phyloP scores from a whole-genome alignment of 2,329 filamentous ascomycete species.

The Monilinia aucupariae region DNA sequence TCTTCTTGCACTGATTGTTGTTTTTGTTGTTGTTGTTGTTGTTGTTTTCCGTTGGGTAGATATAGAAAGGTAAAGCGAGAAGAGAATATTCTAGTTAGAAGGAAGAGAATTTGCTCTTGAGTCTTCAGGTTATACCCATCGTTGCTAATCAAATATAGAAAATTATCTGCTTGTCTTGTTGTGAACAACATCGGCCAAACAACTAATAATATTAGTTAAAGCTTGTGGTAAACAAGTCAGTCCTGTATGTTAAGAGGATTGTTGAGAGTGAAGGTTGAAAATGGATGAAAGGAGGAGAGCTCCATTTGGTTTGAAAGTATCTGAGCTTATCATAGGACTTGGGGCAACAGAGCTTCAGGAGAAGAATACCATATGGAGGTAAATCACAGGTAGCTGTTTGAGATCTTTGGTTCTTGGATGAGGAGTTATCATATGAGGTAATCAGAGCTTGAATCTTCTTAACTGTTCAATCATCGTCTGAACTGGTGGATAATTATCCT shows the following conservation, averaged over 20 bases:
- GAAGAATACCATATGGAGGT: neutral
- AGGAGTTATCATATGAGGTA: neutral
- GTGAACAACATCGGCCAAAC: neutral
- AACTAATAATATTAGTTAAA: neutral
- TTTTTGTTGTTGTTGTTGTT: neutral
- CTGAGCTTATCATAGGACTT: neutral
- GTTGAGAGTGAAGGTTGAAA: neutral
- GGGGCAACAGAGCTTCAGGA: neutral
- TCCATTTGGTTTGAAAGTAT: neutral
- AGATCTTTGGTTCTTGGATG: neutral
- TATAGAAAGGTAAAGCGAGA: neutral
- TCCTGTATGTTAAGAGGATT: neutral
- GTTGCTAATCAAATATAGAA: neutral
- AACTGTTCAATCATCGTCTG: neutral
- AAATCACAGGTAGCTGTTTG: neutral
- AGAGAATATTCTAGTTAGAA: no score
- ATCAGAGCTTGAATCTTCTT: neutral
- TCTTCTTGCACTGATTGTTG: neutral
- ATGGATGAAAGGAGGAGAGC: neutral
- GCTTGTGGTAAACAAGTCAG: neutral
- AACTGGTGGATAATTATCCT: neutral
- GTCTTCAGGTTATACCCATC: neutral
- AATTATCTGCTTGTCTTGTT: neutral
- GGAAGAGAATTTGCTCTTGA: neutral
- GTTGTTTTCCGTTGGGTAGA: neutral